Percentiles rank a stretch among this genome's conserved stretches.
phyloP scores from a whole-genome alignment of 2,329 filamentous ascomycete genomes.

The Anthostomella pinea region DNA sequence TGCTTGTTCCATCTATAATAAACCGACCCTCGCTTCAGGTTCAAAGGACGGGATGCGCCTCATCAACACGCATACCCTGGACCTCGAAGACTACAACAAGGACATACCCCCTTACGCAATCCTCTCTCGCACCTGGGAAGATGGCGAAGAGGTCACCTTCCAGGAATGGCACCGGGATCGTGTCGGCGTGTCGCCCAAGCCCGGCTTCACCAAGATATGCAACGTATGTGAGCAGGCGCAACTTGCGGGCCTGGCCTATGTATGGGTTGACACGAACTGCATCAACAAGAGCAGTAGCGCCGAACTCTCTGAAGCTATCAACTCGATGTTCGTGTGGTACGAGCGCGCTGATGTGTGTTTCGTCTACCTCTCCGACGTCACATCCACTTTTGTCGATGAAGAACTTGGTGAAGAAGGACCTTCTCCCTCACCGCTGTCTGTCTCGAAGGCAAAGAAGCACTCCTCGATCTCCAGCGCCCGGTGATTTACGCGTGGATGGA shows the following conservation, averaged over 20 bases:
- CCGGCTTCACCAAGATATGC: neutral
- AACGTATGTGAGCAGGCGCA: neutral
- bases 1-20: too few species aligned
- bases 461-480: neutral
- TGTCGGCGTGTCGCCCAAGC: neutral
- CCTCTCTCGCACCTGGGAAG: constrained; percentile 2
- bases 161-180: neutral
- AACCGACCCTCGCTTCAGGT: too few species aligned
- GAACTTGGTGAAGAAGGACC: neutral
- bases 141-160: neutral
- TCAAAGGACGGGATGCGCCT: constrained; percentile 1
- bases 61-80: neutral
- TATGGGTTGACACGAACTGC: constrained; percentile 7
- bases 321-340: too few species aligned
- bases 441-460: neutral
- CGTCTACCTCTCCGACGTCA: constrained; percentile 3
- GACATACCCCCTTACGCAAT: neutral
- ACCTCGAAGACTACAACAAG: neutral
- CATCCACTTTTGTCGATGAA: too few species aligned
- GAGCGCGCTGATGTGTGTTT: constrained; percentile 2
- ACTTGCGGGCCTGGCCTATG: neutral
- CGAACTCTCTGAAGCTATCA: constrained; percentile 6
- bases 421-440: too few species aligned
- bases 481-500: constrained; percentile 6
- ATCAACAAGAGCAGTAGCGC: constrained; percentile 6